A percentile compares a stretch with the other conserved stretches of the same genome.
Conservation (phyloP, 345 rosid species). For the Tarenaya hassleriana region DNA sequence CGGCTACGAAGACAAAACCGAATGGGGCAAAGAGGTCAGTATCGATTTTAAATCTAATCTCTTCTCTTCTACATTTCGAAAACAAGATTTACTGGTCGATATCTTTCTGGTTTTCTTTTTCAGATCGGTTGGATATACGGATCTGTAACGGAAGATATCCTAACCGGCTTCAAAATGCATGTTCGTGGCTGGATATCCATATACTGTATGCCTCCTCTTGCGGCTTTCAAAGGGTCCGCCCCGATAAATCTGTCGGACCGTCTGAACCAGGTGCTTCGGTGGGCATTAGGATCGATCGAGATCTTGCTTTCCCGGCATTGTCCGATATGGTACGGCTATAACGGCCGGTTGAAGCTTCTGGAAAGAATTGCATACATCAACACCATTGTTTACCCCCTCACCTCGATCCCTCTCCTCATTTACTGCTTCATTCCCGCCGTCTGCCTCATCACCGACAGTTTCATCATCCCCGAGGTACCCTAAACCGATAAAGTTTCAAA, state of each 20-base stretch:
- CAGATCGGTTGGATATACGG: conserved; percentile 99
- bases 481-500: too few species aligned
- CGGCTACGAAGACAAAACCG: conserved; percentile 98
- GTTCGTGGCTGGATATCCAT: conserved; percentile 99
- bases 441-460: conserved; percentile 87
- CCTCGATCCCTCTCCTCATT: conserved; percentile 86
- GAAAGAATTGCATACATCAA: conserved; percentile 94
- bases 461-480: conserved; percentile 91
- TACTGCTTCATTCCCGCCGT: conserved; percentile 93
- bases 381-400: conserved; percentile 92
- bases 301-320: conserved; percentile 97
- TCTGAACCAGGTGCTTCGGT: conserved; percentile 95
- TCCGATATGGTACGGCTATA: conserved; percentile 98
- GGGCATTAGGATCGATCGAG: conserved; percentile 98
- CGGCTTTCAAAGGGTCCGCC: conserved; percentile 99
- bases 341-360: conserved; percentile 66
- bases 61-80: conserved; percentile 7
- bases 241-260: conserved; percentile 99
- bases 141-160: conserved; percentile 97
- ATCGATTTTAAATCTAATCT: too few species aligned
- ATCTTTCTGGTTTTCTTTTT: background rate
- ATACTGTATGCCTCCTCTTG: conserved; percentile 97
- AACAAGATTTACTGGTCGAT: background rate
- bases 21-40: conserved; percentile 98
- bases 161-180: conserved; percentile 99